These are phyloP conservation scores for Phytophthora idaei DNA, from an alignment of 352 stramenopile species.

Conservation along the genomic window DNA sequence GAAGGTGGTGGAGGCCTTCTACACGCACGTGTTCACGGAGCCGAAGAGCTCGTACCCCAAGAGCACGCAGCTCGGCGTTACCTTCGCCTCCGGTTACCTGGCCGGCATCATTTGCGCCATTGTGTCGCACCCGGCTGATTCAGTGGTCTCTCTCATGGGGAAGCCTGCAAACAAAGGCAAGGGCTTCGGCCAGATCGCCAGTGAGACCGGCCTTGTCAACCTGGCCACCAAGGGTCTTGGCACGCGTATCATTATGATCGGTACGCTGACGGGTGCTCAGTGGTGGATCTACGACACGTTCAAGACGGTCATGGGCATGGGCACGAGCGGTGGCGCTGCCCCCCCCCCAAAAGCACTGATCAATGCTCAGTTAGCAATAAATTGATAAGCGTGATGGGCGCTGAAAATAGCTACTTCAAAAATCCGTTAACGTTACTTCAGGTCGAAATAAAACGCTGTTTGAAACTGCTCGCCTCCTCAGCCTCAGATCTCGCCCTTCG, in stretches of 20 bases:
- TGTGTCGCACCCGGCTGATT: conserved; percentile 99
- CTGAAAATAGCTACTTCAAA: neutral
- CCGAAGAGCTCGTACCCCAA: conserved; percentile 93
- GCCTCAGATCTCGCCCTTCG: conserved; percentile 23
- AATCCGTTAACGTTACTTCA: neutral
- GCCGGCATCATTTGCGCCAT: conserved; percentile 99
- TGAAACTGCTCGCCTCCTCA: conserved; percentile 36
- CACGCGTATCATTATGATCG: conserved; percentile 96
- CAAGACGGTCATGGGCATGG: conserved; percentile 93
- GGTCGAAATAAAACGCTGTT: conserved; percentile 21
- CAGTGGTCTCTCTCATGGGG: conserved; percentile 97
- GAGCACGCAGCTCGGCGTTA: conserved; percentile 95
- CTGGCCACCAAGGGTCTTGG: conserved; percentile 89
- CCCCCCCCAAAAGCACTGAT: conserved; percentile 71
- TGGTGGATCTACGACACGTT: conserved; percentile 98
- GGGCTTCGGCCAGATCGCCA: conserved; percentile 87
- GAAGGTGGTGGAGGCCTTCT: conserved; percentile 89
- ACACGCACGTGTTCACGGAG: conserved; percentile 91
- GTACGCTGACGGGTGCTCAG: conserved; percentile 95
- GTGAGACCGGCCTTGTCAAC: conserved; percentile 76
- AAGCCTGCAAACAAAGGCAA: conserved; percentile 92
- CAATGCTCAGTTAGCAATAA: too few relatives aligned
- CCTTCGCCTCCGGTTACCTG: conserved; percentile 98
- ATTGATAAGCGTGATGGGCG: too few relatives aligned
- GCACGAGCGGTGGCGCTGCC: conserved; percentile 84